Base-by-base conservation (phyloP, 2,329 filamentous ascomycete genomes). In the Orbilia quercus region DNA sequence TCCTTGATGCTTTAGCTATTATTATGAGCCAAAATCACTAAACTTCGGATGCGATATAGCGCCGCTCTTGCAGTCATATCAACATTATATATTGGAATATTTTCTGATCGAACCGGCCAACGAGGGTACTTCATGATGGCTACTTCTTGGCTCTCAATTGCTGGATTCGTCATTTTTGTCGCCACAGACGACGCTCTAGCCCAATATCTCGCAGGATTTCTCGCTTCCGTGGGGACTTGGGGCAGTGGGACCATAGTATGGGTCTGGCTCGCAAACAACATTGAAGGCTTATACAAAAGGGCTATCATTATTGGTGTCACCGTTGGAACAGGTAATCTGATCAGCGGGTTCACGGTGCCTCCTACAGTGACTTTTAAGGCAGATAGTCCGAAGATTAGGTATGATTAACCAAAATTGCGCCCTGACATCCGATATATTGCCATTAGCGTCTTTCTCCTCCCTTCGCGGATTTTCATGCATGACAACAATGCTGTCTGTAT, bases 261-360 rank as follows among this genome's bases (percentile, higher is more conserved):
- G 62, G 51, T 58, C 7, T 66, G 62, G 62, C 28, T 57, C 16
- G 42, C 51, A 0, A 57, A 57, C 18, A 66, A 66, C 40, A 20
- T 57, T 7, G 62, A 66, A 36, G 62, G 62, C 11, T 18, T 66
- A 7, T 66, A 36, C 22, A 66, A 66, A 22, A 51, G 62, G 12
- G 62, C 51, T 16, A 66, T 66, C 14, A 38, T 66, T 20, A 66
- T 66, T 28, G 62, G 62, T 31, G n/a, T 66, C 11, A 57, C 28
- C 3, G 62, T 66, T 7, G 62, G 62, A 7, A 34, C 20, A 16
- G 34, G 51, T 0, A 66, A 66, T 44, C 23, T 66, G 14, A 50
- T 57, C 9, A 42, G 62, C 6, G 62, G 62, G 20, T 25, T 66
- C 9, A 66, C 62, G 5, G 38, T 66, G 2, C 62, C 62, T 16